Percentiles rank a stretch among this genome's conserved stretches.
Conservation (phyloP, 495 filamentous ascomycete species). For the Pyrenopolyporus hunteri region DNA sequence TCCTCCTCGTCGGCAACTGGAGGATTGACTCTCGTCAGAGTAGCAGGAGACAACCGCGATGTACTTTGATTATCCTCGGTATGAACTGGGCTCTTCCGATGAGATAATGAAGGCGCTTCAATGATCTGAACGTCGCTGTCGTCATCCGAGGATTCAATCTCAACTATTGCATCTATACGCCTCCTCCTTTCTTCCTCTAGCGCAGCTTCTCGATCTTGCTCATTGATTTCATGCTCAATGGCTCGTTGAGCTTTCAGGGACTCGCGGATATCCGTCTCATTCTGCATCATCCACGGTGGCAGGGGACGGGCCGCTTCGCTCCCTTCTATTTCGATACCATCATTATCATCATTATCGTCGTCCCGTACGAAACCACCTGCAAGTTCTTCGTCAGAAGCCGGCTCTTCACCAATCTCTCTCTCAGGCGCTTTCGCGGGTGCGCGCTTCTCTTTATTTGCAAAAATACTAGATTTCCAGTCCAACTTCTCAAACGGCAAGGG, state of each 20-base stretch:
- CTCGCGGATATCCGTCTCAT: constrained; percentile 59
- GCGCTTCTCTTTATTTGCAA: constrained; percentile 56
- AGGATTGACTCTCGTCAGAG: constrained; percentile 25
- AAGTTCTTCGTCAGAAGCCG: constrained; percentile 55
- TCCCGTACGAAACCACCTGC: constrained; percentile 73
- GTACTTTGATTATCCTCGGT: constrained; percentile 9
- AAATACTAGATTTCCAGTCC: constrained; percentile 66
- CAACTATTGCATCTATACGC: constrained; percentile 45
- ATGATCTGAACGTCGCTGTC: constrained; percentile 64
- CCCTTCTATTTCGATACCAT: constrained; percentile 41
- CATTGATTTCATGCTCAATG: constrained; percentile 53
- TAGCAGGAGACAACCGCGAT: constrained; percentile 30
- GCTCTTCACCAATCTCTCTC: constrained; percentile 29
- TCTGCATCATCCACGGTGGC: constrained; percentile 82
- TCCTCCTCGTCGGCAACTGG: constrained; percentile 17
- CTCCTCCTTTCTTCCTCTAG: constrained; percentile 51
- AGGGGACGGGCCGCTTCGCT: constrained; percentile 57
- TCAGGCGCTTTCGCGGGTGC: constrained; percentile 27
- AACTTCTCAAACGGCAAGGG: constrained; percentile 91
- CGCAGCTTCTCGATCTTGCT: constrained; percentile 59
- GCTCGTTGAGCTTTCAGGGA: constrained; percentile 54
- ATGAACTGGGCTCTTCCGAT: constrained; percentile 9
- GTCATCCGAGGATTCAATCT: constrained; percentile 54
- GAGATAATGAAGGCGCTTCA: constrained; percentile 48
- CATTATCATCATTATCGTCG: constrained; percentile 33